These are phyloP conservation scores for Lenzites betulinus DNA, from an alignment of 768 basidiomycete species.

Conservation along the genomic window DNA sequence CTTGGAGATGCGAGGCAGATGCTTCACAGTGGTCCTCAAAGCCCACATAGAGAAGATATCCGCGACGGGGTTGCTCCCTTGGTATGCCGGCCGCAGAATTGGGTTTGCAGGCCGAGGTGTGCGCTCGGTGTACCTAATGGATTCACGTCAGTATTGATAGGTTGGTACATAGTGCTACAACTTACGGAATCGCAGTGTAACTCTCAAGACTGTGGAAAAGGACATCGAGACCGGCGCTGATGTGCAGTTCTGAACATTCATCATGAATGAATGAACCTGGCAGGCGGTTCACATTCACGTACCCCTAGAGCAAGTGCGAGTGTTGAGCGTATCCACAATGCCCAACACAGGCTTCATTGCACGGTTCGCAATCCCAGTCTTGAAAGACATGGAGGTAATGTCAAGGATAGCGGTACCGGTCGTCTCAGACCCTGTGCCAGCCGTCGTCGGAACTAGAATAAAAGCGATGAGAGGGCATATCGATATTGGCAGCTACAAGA, in stretches of 20 bases:
- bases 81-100: conserved; percentile 87
- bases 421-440: conserved; percentile 92
- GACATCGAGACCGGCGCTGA: conserved; percentile 93
- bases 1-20: conserved; percentile 84
- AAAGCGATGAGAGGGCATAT: not conserved
- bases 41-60: conserved; percentile 98
- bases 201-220: conserved; percentile 96
- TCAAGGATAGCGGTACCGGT: conserved; percentile 95
- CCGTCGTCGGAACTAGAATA: conserved; percentile 62
- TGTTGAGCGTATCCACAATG: conserved; percentile 85
- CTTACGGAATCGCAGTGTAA: conserved; percentile 90
- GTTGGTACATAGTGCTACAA: conserved; percentile 2
- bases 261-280: not conserved
- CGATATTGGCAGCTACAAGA: too few species aligned
- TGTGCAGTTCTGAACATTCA: conserved; percentile 64
- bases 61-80: conserved; percentile 91
- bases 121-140: conserved; percentile 80
- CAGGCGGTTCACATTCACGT: not conserved
- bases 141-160: conserved; percentile 20
- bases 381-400: conserved; percentile 89
- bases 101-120: conserved; percentile 89
- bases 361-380: conserved; percentile 93
- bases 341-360: conserved; percentile 87
- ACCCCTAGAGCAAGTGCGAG: conserved; percentile 74
- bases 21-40: conserved; percentile 81